Evolutionary conservation across 108 stramenopile genomes (phyloP).

Genomic region (Tribonema minus): DNA sequence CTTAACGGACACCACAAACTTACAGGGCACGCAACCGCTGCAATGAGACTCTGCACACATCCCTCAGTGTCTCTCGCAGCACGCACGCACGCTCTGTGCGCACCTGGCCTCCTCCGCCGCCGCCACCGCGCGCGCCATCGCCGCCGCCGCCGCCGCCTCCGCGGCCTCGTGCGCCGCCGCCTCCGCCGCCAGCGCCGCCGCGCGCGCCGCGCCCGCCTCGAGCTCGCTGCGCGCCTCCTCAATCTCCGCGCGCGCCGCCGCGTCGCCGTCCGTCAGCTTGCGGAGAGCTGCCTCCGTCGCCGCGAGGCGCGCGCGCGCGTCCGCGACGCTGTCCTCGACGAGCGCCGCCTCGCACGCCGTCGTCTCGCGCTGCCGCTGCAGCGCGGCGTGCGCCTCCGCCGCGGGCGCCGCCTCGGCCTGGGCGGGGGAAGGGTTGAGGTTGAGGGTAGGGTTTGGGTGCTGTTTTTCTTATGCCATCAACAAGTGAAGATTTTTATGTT

Average conservation of each 20-base stretch:
- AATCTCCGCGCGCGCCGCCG: background rate
- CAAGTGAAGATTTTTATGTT: too few species aligned
- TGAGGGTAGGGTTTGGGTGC: too few species aligned
- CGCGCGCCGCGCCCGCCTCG: constrained; percentile 54
- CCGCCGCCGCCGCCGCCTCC: constrained; percentile 45
- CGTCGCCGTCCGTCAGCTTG: background rate
- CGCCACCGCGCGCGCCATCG: constrained; percentile 7
- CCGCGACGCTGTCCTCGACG: background rate
- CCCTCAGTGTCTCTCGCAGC: too few species aligned
- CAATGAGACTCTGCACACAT: too few species aligned
- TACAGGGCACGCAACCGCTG: too few species aligned
- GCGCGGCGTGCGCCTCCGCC: too few species aligned
- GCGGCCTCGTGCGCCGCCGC: constrained; percentile 65
- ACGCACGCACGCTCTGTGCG: too few species aligned
- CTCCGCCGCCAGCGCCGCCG: constrained; percentile 64
- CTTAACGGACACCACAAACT: too few species aligned
- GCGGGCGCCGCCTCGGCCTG: too few species aligned
- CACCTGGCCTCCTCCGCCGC: constrained; percentile 25
- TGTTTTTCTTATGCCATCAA: too few species aligned
- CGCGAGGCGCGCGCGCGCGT: background rate
- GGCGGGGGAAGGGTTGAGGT: too few species aligned
- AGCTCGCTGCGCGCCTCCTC: background rate
- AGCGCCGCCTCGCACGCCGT: background rate
- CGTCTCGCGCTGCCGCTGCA: too few species aligned
- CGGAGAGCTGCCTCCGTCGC: background rate